These are phyloP conservation scores for Magnaporthales sp. DNA, from an alignment of 2,329 filamentous ascomycete genomes.

Conservation along the genomic window DNA sequence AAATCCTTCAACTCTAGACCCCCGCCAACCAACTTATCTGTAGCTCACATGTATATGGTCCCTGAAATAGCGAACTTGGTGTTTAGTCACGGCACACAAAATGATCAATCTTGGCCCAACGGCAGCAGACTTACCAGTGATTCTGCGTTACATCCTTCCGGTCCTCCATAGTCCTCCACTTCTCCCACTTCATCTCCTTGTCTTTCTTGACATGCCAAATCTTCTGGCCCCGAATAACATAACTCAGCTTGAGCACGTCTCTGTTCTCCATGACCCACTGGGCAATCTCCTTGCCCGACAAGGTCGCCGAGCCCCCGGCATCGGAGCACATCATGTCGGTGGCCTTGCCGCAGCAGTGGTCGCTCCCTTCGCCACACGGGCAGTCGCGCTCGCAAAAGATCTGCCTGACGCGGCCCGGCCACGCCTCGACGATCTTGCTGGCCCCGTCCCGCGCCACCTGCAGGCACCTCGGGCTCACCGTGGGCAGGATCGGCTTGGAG, in stretches of 20 bases:
- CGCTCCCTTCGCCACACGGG: conserved; percentile 21
- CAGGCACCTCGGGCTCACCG: conserved; percentile 24
- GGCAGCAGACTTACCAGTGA: conserved; percentile 26
- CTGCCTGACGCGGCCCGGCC: conserved; percentile 24
- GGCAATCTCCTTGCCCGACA: conserved; percentile 32
- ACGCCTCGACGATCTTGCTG: conserved; percentile 24
- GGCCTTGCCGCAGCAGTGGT: conserved; percentile 29
- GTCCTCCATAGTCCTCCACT: conserved; percentile 34
- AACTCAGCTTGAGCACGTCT: conserved; percentile 30
- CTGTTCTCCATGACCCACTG: conserved; percentile 40
- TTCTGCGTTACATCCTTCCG: conserved; percentile 30
- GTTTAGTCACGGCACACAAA: background rate
- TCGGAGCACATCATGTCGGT: conserved; percentile 30
- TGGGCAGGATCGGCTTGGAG: conserved; percentile 21
- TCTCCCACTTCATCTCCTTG: conserved; percentile 26
- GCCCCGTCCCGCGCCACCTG: conserved; percentile 25
- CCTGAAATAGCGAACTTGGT: background rate
- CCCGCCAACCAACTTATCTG: background rate
- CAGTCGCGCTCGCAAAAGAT: conserved; percentile 25
- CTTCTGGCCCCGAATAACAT: conserved; percentile 40
- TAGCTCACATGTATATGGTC: conserved; percentile 4
- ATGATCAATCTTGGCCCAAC: background rate
- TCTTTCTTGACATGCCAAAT: conserved; percentile 33
- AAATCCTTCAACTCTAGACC: background rate
- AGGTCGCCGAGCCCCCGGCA: conserved; percentile 24